Evolutionary conservation across 805 yeast species (phyloP), one percentile per base, ranked within the genome.

Genomic region (Spathaspora sp.): DNA sequence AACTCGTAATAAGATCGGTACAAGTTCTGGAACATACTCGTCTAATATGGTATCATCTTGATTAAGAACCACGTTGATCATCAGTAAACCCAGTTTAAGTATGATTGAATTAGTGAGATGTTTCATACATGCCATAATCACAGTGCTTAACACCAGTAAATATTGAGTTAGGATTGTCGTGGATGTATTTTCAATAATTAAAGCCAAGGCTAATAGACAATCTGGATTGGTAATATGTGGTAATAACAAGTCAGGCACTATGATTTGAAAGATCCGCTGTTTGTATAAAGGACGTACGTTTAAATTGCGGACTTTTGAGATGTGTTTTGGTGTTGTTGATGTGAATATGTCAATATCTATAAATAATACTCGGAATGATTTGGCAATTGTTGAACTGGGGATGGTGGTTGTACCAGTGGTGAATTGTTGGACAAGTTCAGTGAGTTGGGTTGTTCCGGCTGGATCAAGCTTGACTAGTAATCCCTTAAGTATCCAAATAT

Each of bases 401-500:
- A n/a, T 31, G 1, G 20, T 4, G 17, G 40, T n/a, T 6, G 9
- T 14, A 2, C 19, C 17, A 2, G 28, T 2, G 12, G 42, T 44
- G 2, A 48, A 40, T 23, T 52, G 76, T 55, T 5, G 60, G 65
- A 58, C 76, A 9, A 60, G 52, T 2, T 50, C 52, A 5, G 66
- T 55, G 10, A 72, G 39, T 18, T 58, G 51, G 28, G 57, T 46
- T 14, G 64, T 43, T 2, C 77, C 77, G 4, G 51, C 44, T 3
- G 57, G 54, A 52, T 85, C 86, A 55, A 79, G 79, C 57, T 79
- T 82, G 64, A 89, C 62, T 0, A 88, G 61, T 47, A 88, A 71
- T 0, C 88, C 92, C 64, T 89, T 91, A 18, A 83, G 69, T 6
- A 85, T 66, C 97, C 97, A 91, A 2, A 85, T 70, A 10, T 76